Percentiles rank a stretch among this genome's conserved stretches.
Evolutionary conservation across 2,329 filamentous ascomycete genomes (phyloP).

Genomic region (Camillea tinctor): DNA sequence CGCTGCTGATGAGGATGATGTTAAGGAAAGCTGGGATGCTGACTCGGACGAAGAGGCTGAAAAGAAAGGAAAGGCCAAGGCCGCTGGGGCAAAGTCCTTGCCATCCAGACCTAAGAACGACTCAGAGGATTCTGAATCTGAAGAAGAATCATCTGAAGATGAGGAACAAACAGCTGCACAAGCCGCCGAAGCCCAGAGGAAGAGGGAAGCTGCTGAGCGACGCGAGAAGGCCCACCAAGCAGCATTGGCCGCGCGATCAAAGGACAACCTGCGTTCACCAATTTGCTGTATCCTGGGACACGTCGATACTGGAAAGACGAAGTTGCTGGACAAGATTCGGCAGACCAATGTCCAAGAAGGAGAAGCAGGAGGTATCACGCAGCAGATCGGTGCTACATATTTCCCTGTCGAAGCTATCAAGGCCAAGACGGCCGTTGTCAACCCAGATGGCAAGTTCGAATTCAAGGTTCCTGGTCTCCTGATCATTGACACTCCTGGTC

Average conservation of each 20-base stretch:
- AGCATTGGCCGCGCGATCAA: conserved; percentile 84
- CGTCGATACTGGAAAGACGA: conserved; percentile 99
- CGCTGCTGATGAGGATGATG: conserved; percentile 64
- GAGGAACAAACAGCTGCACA: conserved; percentile 74
- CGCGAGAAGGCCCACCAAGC: conserved; percentile 89
- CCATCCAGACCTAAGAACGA: conserved; percentile 34
- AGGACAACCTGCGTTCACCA: conserved; percentile 91
- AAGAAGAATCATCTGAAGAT: conserved; percentile 65
- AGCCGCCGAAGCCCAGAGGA: conserved; percentile 71
- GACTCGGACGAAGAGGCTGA: conserved; percentile 72
- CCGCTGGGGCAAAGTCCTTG: conserved; percentile 25
- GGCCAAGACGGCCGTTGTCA: conserved; percentile 92
- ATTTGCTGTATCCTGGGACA: conserved; percentile 99
- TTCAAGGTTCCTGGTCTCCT: conserved; percentile 97
- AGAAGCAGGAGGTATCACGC: conserved; percentile 98
- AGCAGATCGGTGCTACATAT: conserved; percentile 99
- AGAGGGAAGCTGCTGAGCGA: conserved; percentile 85
- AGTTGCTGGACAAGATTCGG: conserved; percentile 95
- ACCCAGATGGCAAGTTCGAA: conserved; percentile 84
- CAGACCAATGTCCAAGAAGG: conserved; percentile 99
- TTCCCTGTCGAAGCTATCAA: conserved; percentile 92
- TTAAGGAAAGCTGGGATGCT: conserved; percentile 96
- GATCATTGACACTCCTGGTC: conserved; percentile 96
- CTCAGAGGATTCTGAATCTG: conserved; percentile 49
- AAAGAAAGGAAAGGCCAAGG: conserved; percentile 46